These are phyloP conservation scores for Mikania micrantha DNA, from an alignment of 129 eudicot genomes.

Conservation along the genomic window DNA sequence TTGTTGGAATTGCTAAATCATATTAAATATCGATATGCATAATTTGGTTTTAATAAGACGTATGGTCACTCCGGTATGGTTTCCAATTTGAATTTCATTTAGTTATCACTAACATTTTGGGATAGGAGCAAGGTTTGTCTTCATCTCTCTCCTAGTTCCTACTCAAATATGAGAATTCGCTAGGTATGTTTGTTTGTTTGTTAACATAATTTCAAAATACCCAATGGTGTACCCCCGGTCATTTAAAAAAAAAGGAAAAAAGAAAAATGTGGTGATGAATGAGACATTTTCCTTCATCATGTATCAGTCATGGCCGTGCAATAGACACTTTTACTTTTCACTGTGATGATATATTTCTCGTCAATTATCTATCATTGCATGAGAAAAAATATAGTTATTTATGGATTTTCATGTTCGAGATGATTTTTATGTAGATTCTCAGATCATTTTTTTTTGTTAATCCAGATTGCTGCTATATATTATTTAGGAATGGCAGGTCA, in stretches of 20 bases:
- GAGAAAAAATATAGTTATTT: not conserved
- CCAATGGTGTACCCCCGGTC: not conserved
- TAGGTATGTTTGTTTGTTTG: too few relatives aligned
- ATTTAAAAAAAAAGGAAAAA: too few relatives aligned
- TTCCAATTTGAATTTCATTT: not conserved
- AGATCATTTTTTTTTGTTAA: not conserved
- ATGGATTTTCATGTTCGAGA: not conserved
- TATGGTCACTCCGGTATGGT: not conserved
- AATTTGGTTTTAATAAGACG: not conserved
- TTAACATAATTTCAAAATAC: not conserved
- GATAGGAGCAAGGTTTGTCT: too few relatives aligned
- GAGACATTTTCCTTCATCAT: too few relatives aligned
- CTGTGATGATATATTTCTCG: too few relatives aligned
- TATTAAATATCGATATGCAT: not conserved
- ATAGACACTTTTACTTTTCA: not conserved
- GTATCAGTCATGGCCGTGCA: not conserved
- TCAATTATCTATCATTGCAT: not conserved
- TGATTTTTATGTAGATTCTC: not conserved
- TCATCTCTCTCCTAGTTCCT: too few relatives aligned
- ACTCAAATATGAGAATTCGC: too few relatives aligned
- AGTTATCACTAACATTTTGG: not conserved
- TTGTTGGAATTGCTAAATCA: too few relatives aligned
- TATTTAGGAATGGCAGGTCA: constrained; percentile 92
- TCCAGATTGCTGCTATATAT: constrained; percentile 74
- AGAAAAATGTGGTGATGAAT: too few relatives aligned